Conservation (phyloP, 345 rosid species). For the Gossypium arboreum region DNA sequence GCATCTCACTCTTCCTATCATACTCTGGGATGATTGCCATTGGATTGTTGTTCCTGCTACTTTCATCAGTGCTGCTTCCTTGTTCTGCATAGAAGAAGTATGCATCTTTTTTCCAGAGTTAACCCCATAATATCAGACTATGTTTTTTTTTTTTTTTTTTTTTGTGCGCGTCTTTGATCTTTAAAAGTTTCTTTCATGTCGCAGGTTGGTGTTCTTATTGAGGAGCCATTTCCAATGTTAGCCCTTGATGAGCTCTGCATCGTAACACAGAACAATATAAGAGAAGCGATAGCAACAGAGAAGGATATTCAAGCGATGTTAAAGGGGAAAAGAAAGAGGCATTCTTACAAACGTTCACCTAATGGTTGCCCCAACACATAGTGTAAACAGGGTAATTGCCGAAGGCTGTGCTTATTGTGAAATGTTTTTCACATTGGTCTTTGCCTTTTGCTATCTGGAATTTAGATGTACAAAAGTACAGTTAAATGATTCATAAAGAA, state of each 20-base stretch:
- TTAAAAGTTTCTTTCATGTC: conserved; percentile 9
- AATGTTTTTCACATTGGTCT: not conserved
- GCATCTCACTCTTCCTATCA: conserved; percentile 89
- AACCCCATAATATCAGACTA: not conserved
- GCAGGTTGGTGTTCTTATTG: conserved; percentile 95
- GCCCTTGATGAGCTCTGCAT: conserved; percentile 80
- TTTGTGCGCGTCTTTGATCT: not conserved
- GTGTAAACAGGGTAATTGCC: not conserved
- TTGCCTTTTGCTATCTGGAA: not conserved
- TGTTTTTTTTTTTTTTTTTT: not conserved
- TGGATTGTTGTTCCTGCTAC: conserved; percentile 98
- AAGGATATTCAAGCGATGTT: conserved; percentile 47
- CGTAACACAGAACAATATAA: conserved; percentile 42
- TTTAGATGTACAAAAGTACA: not conserved
- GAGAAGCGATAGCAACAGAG: conserved; percentile 58
- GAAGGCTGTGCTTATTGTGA: not conserved
- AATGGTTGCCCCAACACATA: conserved; percentile 60
- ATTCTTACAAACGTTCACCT: conserved; percentile 42
- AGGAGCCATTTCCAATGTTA: conserved; percentile 93
- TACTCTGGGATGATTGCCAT: conserved; percentile 98
- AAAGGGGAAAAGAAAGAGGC: conserved; percentile 39
- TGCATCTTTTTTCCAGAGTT: conserved; percentile 11
- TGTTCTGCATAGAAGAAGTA: conserved; percentile 98
- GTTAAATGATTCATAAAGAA: not conserved
- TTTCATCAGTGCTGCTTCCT: conserved; percentile 87